Evolutionary conservation across 768 basidiomycete genomes (phyloP).

Genomic region (Leucogyrophana mollusca): DNA sequence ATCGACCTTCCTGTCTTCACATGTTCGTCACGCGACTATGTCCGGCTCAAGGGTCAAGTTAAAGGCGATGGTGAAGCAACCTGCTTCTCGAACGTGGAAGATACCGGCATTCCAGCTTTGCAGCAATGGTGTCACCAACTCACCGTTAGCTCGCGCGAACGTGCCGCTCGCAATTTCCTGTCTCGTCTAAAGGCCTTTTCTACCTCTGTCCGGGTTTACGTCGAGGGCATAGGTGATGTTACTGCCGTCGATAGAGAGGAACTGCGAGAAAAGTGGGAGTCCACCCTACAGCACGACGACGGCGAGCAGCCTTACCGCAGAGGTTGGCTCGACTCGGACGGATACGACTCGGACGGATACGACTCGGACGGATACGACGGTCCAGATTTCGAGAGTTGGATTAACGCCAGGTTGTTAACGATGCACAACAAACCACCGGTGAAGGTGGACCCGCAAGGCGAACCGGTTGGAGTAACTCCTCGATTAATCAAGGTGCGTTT

Average conservation of each 20-base stretch:
- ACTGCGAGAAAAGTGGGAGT: conserved; percentile 54
- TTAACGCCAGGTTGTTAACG: conserved; percentile 1
- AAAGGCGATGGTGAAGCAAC: conserved; percentile 58
- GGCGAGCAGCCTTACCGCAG: conserved; percentile 21
- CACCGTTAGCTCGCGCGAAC: conserved; percentile 52
- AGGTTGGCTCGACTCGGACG: conserved; percentile 10
- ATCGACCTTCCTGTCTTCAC: conserved; percentile 66
- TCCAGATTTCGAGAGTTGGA: too few relatives aligned
- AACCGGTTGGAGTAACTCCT: conserved; percentile 45
- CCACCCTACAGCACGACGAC: conserved; percentile 25
- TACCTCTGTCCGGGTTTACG: conserved; percentile 45
- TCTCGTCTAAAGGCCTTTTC: conserved; percentile 49
- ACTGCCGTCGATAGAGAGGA: conserved; percentile 48
- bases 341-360: too few relatives aligned
- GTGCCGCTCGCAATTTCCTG: conserved; percentile 41
- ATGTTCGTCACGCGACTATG: conserved; percentile 59
- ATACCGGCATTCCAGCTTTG: conserved; percentile 56
- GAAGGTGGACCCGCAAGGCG: conserved; percentile 42
- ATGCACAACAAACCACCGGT: conserved; percentile 25
- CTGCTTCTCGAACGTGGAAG: conserved; percentile 50
- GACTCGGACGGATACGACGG: too few relatives aligned
- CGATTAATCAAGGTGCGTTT: conserved; percentile 38
- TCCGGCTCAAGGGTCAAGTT: conserved; percentile 56
- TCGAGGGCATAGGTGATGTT: conserved; percentile 51
- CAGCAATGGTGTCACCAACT: conserved; percentile 58